A percentile compares a stretch with the other conserved stretches of the same genome.
Conservation (phyloP, 768 basidiomycete genomes). For the Auricularia sp. region DNA sequence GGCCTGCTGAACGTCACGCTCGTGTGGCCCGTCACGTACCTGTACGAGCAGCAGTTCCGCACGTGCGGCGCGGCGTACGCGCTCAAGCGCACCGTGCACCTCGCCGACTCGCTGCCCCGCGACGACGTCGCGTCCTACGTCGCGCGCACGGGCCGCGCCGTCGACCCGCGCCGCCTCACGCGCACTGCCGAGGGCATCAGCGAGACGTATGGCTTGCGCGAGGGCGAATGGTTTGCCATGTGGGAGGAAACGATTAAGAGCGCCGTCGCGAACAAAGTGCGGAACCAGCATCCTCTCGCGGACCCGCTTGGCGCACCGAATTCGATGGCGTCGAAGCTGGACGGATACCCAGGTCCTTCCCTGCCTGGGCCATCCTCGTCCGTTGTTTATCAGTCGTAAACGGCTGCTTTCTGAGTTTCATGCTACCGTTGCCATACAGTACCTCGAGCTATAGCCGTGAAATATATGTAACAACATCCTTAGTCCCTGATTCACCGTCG, state of each 20-base stretch:
- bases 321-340: not conserved
- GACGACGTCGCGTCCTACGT: constrained; percentile 6
- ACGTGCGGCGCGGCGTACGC: constrained; percentile 63
- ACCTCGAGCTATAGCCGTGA: too few relatives aligned
- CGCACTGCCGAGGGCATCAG: constrained; percentile 22
- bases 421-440: too few relatives aligned
- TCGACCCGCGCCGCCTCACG: constrained; percentile 17
- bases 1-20: constrained; percentile 57
- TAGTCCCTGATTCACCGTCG: too few relatives aligned
- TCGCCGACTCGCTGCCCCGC: constrained; percentile 8
- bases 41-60: constrained; percentile 46
- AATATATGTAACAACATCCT: too few relatives aligned
- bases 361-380: not conserved
- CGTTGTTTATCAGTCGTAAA: too few relatives aligned
- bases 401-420: too few relatives aligned
- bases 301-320: not conserved
- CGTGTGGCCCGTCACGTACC: constrained; percentile 69
- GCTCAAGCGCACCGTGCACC: constrained; percentile 28
- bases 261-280: constrained; percentile 30
- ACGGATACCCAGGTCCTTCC: not conserved
- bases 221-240: constrained; percentile 68
- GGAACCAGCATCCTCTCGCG: not conserved
- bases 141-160: not conserved
- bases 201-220: constrained; percentile 46
- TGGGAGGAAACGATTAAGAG: constrained; percentile 65